A percentile compares a stretch with the other conserved stretches of the same genome.
Conservation (phyloP, 192 early-diverging fungal genomes). For the Coemansia sp. region DNA sequence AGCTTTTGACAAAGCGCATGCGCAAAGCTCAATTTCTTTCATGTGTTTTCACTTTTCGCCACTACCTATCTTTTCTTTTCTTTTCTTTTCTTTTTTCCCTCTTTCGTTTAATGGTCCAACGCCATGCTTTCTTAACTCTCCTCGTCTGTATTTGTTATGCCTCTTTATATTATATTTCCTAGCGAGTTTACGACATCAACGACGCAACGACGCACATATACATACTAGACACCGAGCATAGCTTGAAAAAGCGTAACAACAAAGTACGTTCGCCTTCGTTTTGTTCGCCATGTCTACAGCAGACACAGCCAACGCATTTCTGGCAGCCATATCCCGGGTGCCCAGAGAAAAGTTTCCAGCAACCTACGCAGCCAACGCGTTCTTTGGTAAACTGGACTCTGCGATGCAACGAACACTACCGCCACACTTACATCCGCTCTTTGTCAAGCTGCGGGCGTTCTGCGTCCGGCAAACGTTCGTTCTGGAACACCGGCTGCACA, state of each 20-base stretch:
- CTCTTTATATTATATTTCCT: neutral
- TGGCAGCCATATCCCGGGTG: constrained; percentile 32
- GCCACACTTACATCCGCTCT: constrained; percentile 42
- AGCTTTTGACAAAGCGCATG: no score
- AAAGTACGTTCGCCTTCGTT: no score
- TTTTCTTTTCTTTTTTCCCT: constrained; percentile 10
- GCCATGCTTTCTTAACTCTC: neutral
- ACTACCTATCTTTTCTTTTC: neutral
- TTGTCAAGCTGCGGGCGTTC: constrained; percentile 24
- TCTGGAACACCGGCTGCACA: constrained; percentile 44
- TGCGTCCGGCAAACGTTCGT: constrained; percentile 29
- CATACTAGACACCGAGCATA: neutral
- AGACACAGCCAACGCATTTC: constrained; percentile 28
- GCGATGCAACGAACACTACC: constrained; percentile 22
- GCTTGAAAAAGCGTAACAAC: neutral
- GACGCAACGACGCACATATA: neutral
- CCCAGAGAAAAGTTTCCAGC: constrained; percentile 38
- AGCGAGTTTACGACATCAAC: neutral
- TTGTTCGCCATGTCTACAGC: constrained; percentile 3
- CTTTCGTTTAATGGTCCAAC: neutral
- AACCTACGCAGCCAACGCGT: constrained; percentile 19
- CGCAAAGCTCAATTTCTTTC: no score
- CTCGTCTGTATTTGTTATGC: neutral
- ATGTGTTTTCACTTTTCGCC: neutral
- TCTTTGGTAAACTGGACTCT: constrained; percentile 4